Percentiles rank a stretch among this genome's conserved stretches.
Conservation (phyloP, 176 grass and related monocot genomes). For the Eleusine indica region DNA sequence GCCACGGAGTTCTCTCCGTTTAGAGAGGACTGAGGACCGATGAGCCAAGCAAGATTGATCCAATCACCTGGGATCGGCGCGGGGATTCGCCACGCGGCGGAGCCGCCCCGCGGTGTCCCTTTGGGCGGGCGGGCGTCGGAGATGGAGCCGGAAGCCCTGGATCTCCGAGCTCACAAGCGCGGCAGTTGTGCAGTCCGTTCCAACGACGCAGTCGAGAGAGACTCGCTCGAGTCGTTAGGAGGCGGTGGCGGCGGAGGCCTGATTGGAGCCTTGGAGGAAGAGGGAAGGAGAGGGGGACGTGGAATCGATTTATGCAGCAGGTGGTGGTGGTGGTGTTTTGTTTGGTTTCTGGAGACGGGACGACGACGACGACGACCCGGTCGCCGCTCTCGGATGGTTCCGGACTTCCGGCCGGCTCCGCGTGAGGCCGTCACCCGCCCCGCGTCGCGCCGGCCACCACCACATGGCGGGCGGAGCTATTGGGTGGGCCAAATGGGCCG, state of each 20-base stretch:
- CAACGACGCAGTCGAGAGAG: not conserved
- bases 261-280: not conserved
- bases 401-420: not conserved
- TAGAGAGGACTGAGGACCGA: not conserved
- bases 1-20: not conserved
- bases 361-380: not conserved
- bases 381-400: not conserved
- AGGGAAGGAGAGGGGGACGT: not conserved
- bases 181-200: not conserved
- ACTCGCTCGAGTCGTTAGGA: not conserved
- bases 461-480: not conserved
- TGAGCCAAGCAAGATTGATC: not conserved
- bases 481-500: no score
- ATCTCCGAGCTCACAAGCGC: not conserved
- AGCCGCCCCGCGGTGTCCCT: not conserved
- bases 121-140: not conserved
- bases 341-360: constrained; percentile 3
- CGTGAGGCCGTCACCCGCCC: not conserved
- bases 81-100: constrained; percentile 24
- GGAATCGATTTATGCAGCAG: constrained; percentile 12
- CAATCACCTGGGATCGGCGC: constrained; percentile 11
- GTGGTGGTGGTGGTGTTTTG: not conserved
- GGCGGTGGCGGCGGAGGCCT: not conserved
- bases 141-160: not conserved
- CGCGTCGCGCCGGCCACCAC: not conserved